Evolutionary conservation across 495 filamentous ascomycete species (phyloP), one percentile per base, ranked within the genome.

Genomic region (Xylaria flabelliformis): DNA sequence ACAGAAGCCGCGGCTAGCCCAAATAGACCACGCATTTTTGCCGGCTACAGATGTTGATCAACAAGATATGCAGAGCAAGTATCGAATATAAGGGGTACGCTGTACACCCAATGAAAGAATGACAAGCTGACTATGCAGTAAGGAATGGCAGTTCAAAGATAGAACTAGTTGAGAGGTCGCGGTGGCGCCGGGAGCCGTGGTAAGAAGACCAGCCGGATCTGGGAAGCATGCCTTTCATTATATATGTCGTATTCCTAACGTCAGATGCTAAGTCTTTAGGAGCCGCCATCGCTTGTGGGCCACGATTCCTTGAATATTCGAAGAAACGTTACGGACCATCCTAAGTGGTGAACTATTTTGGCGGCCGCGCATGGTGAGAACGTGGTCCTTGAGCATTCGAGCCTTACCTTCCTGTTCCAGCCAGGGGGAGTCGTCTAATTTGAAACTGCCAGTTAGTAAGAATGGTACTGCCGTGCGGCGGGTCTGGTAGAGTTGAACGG

Each of bases 1-100:
- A 76, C 70, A 29, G 73, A 48, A 51, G 78, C 78, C 69, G 77
- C 75, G 36, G 77, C 77, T 17, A 80, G 64, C 65, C 76, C 75
- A 67, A 80, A 72, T 58, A 78, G 64, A 21, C 66, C 72, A 46
- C 69, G 69, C 69, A 71, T 71, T 44, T 29, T 42, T 17, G 59
- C 50, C 29, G 34, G 39, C 26, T 42, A 56, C 29, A 56, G 34
- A 44, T 17, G 59, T 71, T 64, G 39, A 53, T 44, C 62, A 64
- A 71, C 46, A 56, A 64, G 41, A 56, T 63, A 8, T 59, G 41
- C 13, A 62, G 48, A 39, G 48, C 24, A 41, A 44, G 24, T 53
- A 41, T 63, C 24, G 42, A 63, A 63, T 48, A 64, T 34, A 63
- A 70, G 46, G 68, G 68, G 42, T 64, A 63, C 58, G 29, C 68